phyloP scores from a whole-genome alignment of 106 monocot species.

The Hemerocallis citrina region DNA sequence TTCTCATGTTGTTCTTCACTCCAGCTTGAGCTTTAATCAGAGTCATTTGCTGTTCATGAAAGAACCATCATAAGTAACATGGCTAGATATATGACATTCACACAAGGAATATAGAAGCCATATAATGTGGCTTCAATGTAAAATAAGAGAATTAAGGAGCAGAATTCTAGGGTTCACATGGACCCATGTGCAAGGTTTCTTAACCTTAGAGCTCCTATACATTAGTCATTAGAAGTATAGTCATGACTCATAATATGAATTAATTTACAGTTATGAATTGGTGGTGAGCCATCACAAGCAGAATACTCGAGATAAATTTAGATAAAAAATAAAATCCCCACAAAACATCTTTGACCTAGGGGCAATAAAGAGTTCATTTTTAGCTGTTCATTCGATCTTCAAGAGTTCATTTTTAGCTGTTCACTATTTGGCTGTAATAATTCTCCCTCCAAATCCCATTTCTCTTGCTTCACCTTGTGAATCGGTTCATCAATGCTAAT shows the following conservation, averaged over 20 bases:
- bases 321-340: not conserved
- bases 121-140: not conserved
- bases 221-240: too few relatives aligned
- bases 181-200: not conserved
- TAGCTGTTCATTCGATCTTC: too few relatives aligned
- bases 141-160: not conserved
- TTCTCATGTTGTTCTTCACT: constrained; percentile 91
- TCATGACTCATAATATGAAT: not conserved
- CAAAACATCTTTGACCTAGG: not conserved
- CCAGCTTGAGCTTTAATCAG: constrained; percentile 83
- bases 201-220: not conserved
- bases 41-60: constrained; percentile 65
- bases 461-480: too few relatives aligned
- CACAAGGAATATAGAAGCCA: not conserved
- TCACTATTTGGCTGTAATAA: too few relatives aligned
- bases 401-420: too few relatives aligned
- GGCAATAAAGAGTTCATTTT: too few relatives aligned
- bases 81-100: not conserved
- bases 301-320: not conserved
- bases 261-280: not conserved
- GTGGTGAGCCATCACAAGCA: not conserved
- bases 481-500: too few relatives aligned
- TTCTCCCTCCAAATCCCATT: too few relatives aligned
- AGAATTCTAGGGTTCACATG: not conserved
- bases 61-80: not conserved